These are phyloP conservation scores for Wickerhamiella domercqiae DNA, from an alignment of 805 yeast species.

Conservation along the genomic window DNA sequence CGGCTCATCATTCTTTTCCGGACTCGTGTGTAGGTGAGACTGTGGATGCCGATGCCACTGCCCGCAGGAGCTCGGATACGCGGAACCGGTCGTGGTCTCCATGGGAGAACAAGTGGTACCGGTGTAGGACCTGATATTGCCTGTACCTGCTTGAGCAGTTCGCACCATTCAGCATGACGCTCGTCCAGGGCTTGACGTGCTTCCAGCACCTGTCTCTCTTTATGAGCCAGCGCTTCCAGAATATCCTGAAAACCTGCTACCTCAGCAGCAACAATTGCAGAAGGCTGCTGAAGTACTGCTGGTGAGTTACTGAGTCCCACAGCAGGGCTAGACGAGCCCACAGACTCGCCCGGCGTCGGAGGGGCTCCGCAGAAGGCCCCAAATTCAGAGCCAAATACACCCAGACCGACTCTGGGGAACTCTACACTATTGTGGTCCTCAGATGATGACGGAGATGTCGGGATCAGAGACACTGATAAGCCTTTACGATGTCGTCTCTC, in stretches of 20 bases:
- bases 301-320: neutral
- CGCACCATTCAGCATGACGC: slow-evolving; percentile 19
- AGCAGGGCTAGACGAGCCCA: neutral
- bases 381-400: neutral
- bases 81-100: slow-evolving; percentile 11
- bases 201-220: slow-evolving; percentile 24
- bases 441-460: too few relatives aligned
- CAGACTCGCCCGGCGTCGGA: neutral
- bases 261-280: too few relatives aligned
- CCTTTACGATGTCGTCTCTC: too few relatives aligned
- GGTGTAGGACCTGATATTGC: slow-evolving; percentile 11
- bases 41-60: slow-evolving; percentile 15
- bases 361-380: neutral
- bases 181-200: slow-evolving; percentile 19
- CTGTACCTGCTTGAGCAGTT: slow-evolving; percentile 14
- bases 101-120: slow-evolving; percentile 9
- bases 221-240: slow-evolving; percentile 21
- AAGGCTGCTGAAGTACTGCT: too few relatives aligned
- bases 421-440: too few relatives aligned
- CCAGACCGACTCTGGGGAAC: too few relatives aligned
- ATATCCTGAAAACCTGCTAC: slow-evolving; percentile 18
- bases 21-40: slow-evolving; percentile 9
- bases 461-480: too few relatives aligned
- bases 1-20: too few relatives aligned
- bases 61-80: slow-evolving; percentile 6